Conservation (phyloP, 2,329 filamentous ascomycete species). For the Spiromastix sp. region DNA sequence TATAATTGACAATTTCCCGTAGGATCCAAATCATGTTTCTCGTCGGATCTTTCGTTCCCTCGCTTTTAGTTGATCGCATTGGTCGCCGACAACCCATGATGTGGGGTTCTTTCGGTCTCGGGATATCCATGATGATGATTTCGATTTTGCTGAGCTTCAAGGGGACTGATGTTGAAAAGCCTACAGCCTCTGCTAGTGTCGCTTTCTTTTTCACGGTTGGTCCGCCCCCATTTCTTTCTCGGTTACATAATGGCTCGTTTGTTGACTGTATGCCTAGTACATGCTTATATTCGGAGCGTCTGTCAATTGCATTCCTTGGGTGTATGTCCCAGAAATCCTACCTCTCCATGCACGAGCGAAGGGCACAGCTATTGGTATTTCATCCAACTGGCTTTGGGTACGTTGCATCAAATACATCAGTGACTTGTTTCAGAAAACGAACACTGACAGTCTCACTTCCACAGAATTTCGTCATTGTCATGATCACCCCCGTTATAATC, state of each 20-base stretch:
- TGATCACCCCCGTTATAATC: slow-evolving; percentile 26
- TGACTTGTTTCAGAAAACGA: background rate
- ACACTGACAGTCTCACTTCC: slow-evolving; percentile 6
- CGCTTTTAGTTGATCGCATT: slow-evolving; percentile 36
- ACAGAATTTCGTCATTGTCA: slow-evolving; percentile 36
- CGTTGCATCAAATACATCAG: slow-evolving; percentile 3
- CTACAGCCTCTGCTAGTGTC: slow-evolving; percentile 36
- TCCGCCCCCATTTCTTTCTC: slow-evolving; percentile 10
- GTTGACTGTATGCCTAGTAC: slow-evolving; percentile 14
- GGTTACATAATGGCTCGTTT: no score
- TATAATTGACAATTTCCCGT: background rate
- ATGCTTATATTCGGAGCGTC: slow-evolving; percentile 36
- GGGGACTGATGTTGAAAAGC: slow-evolving; percentile 24
- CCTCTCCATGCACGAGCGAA: slow-evolving; percentile 41
- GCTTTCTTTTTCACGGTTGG: slow-evolving; percentile 39
- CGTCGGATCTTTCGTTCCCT: slow-evolving; percentile 34
- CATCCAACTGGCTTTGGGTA: slow-evolving; percentile 39
- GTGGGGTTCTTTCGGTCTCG: slow-evolving; percentile 23
- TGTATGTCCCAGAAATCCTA: slow-evolving; percentile 41
- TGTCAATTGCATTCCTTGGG: slow-evolving; percentile 41
- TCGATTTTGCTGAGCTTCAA: slow-evolving; percentile 35
- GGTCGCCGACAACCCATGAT: slow-evolving; percentile 30
- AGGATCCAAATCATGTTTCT: slow-evolving; percentile 30
- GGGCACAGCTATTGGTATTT: slow-evolving; percentile 40
- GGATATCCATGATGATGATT: slow-evolving; percentile 33